Base-by-base conservation (phyloP, 345 rosid species). In the Firmiana major region DNA sequence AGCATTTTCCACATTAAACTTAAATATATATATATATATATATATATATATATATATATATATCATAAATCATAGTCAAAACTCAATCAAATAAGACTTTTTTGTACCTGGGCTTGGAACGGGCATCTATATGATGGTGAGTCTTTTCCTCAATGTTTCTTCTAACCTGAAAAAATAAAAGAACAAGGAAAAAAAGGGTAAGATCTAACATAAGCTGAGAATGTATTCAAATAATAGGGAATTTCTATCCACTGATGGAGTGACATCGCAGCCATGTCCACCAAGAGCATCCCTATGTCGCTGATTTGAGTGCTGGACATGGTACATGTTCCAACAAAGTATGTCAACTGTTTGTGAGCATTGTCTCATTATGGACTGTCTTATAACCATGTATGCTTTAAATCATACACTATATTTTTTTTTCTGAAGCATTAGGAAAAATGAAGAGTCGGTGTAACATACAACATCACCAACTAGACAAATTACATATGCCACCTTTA, bases 91-190 rank as follows among this genome's bases (percentile, higher is more conserved):
- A 45, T 69, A 45, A 36, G 45, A 40, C 65, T 19, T 22, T 70
- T 26, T 28, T 24, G 34, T 85, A 97, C 99, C 99, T 90, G 75
- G 93, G 87, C 88, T 88, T 92, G 64, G 97, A 85, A 63, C 99
- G 94, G 36, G 98, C 99, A 75, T 96, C 99, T 73, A 91, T 45
- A 60, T 82, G 91, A 71, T 88, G 91, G 81, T 81, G 73, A 48
- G 77, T 82, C 49, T 74, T 82, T 53, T 81, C 87, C 77, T 86
- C 88, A 70, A 86, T 78, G 73, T 88, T 88, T 28, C 68, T 79
- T 69, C 79, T 86, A 28, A 96, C 97, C 99, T 93, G 86, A n/a
- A 71, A 83, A 76, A 43, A 31, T 17, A 48, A 76, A 70, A 42
- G 63, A 26, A 7, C 16, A 71, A 28, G 9, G 17, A 21, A 7